Base-by-base conservation (phyloP, 2,329 filamentous ascomycete genomes). In the Tricladium varicosporioides region DNA sequence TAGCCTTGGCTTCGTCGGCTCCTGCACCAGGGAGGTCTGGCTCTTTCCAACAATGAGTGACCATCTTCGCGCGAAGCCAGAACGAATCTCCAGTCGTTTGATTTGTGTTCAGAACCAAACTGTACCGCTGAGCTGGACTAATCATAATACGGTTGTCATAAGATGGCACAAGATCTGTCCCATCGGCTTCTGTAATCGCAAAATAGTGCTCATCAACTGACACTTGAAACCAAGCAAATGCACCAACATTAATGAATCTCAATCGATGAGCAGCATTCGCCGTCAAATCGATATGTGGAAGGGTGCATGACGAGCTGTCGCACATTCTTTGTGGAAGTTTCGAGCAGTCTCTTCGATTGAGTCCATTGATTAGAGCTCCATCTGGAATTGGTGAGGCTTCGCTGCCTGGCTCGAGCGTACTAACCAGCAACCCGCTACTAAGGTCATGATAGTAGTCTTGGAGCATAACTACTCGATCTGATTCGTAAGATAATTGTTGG, bases 361-460 rank as follows among this genome's bases (percentile, higher is more conserved):
- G 62, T 8, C 76, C 76, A 60, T 78, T 78, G 60, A 78, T 75
- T 53, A 78, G 62, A 11, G 73, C 75, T 47, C 74, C 74, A 53
- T 86, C 70, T 16, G 76, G 76, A 40, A 74, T 72, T 13, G 76
- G 76, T 19, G 74, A 71, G 54, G 71, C 67, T 60, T 78, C 76
- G 52, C 69, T 74, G 1, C 74, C 75, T 36, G 75, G 73, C 51
- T 73, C 73, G 44, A 78, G 65, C 33, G 70, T 65, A 3, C 70
- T 65, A 45, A 69, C 66, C 54, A 78, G 67, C 15, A 76, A 67
- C 36, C 69, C 71, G 53, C 70, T 74, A 1, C 77, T 79, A 9
- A 75, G 69, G 48, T 86, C 81, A 63, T 91, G 86, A 57, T 91
- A 91, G 76, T 88, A 88, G 64, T 91, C 88, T 15, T 84, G 85